Evolutionary conservation across 164 flowering plant genomes (phyloP).

Genomic region (Tetrastigma voinierianum): DNA sequence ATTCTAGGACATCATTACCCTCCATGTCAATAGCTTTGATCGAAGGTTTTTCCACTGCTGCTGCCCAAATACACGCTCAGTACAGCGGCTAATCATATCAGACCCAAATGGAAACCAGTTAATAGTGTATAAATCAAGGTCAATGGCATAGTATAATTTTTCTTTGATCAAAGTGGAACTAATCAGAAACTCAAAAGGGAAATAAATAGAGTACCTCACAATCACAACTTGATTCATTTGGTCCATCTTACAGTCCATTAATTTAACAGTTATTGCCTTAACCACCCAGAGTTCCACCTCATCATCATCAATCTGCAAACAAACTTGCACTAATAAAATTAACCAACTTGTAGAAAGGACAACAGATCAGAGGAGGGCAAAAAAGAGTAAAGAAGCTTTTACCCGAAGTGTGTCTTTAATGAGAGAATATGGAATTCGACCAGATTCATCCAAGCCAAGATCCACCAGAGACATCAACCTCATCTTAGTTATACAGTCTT

Average conservation of each 20-base stretch:
- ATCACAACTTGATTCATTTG: neutral
- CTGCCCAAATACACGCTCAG: slow-evolving; percentile 77
- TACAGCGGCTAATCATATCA: slow-evolving; percentile 55
- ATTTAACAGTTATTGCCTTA: neutral
- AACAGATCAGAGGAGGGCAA: neutral
- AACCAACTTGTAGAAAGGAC: neutral
- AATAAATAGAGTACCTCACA: neutral
- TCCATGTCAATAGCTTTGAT: slow-evolving; percentile 74
- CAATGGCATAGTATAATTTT: neutral
- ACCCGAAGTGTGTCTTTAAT: slow-evolving; percentile 81
- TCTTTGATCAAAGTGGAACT: neutral
- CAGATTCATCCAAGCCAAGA: slow-evolving; percentile 65
- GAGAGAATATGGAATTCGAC: slow-evolving; percentile 67
- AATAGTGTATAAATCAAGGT: neutral
- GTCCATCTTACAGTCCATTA: neutral
- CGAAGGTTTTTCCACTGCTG: slow-evolving; percentile 75
- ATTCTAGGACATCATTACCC: slow-evolving; percentile 42
- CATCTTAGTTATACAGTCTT: slow-evolving; percentile 91
- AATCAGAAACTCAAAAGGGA: neutral
- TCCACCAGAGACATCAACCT: slow-evolving; percentile 84
- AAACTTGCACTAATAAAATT: neutral
- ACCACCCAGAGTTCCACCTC: slow-evolving; percentile 82
- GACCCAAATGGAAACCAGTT: slow-evolving; percentile 7
- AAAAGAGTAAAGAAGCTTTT: slow-evolving; percentile 9
- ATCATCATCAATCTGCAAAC: slow-evolving; percentile 61